A percentile compares a stretch with the other conserved stretches of the same genome.
phyloP scores from a whole-genome alignment of 1,284 basidiomycete species.

The Malassezia pachydermatis region DNA sequence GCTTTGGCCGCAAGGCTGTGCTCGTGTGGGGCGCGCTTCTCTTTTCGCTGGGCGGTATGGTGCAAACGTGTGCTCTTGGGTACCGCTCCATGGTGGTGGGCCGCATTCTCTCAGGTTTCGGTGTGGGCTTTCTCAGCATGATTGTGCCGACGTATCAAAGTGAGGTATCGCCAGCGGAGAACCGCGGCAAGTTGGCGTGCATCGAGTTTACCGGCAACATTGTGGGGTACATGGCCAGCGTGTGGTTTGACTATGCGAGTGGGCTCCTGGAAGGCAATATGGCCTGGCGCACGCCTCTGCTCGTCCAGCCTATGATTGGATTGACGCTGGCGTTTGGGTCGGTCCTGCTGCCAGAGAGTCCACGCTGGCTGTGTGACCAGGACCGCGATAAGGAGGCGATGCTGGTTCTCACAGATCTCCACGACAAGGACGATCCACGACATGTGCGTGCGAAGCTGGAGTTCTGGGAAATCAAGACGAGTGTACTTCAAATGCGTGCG shows the following conservation, averaged over 20 bases:
- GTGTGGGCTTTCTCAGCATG: constrained; percentile 76
- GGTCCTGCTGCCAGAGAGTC: constrained; percentile 81
- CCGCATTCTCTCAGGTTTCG: constrained; percentile 76
- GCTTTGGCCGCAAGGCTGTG: constrained; percentile 74
- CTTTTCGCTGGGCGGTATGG: constrained; percentile 75
- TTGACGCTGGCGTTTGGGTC: constrained; percentile 69
- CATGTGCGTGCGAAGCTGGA: constrained; percentile 67
- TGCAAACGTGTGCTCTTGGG: constrained; percentile 78
- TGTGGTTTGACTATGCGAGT: constrained; percentile 71
- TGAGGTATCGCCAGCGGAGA: constrained; percentile 87
- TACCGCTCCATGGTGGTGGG: constrained; percentile 79
- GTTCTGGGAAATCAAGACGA: constrained; percentile 84
- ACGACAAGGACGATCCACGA: constrained; percentile 66
- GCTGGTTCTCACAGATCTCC: constrained; percentile 76
- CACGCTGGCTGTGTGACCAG: constrained; percentile 85
- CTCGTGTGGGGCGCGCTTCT: constrained; percentile 75
- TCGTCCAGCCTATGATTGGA: constrained; percentile 61
- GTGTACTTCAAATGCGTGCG: constrained; percentile 47
- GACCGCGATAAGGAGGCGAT: constrained; percentile 77
- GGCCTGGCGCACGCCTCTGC: constrained; percentile 50
- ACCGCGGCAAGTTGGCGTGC: constrained; percentile 59
- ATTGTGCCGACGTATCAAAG: constrained; percentile 96
- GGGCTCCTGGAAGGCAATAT: constrained; percentile 57
- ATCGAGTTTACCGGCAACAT: constrained; percentile 87
- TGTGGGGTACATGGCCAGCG: constrained; percentile 84